Base-by-base conservation (phyloP, 805 yeast species). In the Komagataella pastoris region DNA sequence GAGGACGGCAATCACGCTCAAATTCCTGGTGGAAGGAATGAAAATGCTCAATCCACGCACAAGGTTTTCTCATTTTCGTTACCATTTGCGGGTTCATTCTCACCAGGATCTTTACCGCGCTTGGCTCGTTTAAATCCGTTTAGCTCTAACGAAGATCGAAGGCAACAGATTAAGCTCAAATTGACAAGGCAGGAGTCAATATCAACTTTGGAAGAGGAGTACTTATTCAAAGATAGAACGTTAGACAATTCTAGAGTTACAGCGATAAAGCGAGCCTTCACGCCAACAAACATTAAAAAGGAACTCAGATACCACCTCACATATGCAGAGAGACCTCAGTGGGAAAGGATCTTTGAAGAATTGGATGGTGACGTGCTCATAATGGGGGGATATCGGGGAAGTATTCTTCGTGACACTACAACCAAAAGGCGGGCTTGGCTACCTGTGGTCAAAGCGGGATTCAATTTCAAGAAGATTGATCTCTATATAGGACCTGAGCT, bases 381-480 rank as follows among this genome's bases (percentile, higher is more conserved):
- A 1, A 54, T 90, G 64, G 97, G 97, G 4, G 97, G 97, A 0
- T 90, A 85, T 65, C 72, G 97, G 58, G 97, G 97, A 2, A 79
- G 88, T 47, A 77, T 84, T 4, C 66, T 90, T 50, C 64, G 91
- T 47, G 93, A 87, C 59, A 60, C 77, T 1, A 68, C 68, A 10
- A 83, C 95, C 0, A 65, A 72, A 12, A 77, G 81, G 54, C 70
- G 91, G 50, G 76, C 85, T 1, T 90, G 97, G 97, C 78, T 89
- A 46, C 97, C 97, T 0, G 64, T 75, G 21, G 61, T 85, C 5
- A 84, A 85, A 58, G 96, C 91, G 0, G 96, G 96, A 0, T 73
- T 90, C 50, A 82, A 86, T 57, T 69, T 88, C 24, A 70, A 82
- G 18, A 85, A 81, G 59, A 77, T 84, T 54, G 80, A 86, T 68